Base-by-base conservation (phyloP, 495 filamentous ascomycete species). In the Penicillium paxilli region DNA sequence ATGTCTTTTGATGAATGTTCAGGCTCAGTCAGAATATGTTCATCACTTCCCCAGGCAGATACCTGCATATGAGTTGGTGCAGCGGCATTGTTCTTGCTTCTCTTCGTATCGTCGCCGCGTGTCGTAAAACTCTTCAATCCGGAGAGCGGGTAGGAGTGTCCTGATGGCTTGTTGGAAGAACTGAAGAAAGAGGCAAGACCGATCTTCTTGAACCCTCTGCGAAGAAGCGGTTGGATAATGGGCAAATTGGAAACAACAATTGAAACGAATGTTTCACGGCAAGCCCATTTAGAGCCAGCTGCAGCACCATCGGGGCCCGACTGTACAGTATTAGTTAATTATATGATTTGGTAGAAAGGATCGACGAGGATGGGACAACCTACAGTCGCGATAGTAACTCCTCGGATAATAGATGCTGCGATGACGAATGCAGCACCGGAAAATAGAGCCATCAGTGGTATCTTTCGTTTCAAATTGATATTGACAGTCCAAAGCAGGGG, bases 181-280 rank as follows among this genome's bases (percentile, higher is more conserved):
- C 62, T 68, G 50, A 72, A 68, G n/a, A 72, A 40, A 3, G 52
- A 54, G 11, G 59, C 57, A 14, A 69, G 66, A 44, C 70, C 67
- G 16, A 70, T 57, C 32, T 66, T 68, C 35, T 57, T 60, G 44
- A 64, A 65, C 9, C 58, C 54, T 10, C 59, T 59, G 10, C 71
- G 71, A 54, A 81, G 68, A 0, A 82, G 56, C 0, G 80, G 79
- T 48, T 80, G 78, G 10, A 84, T 65, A 65, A 84, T 81, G 8
- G 82, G 82, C 32, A 82, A 64, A 55, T 84, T 85, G 41, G 75
- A 74, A 9, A 84, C 69, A 12, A 82, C 62, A 22, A 83, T 70
- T 0, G 75, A 76, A 47, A 84, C 78, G 55, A 85, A 84, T 6
- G 77, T 77, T 58, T 84, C 82, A 40, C 81, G 80, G 57, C 78